Base-by-base conservation (phyloP, 768 basidiomycete species). In the Mycena maculata region DNA sequence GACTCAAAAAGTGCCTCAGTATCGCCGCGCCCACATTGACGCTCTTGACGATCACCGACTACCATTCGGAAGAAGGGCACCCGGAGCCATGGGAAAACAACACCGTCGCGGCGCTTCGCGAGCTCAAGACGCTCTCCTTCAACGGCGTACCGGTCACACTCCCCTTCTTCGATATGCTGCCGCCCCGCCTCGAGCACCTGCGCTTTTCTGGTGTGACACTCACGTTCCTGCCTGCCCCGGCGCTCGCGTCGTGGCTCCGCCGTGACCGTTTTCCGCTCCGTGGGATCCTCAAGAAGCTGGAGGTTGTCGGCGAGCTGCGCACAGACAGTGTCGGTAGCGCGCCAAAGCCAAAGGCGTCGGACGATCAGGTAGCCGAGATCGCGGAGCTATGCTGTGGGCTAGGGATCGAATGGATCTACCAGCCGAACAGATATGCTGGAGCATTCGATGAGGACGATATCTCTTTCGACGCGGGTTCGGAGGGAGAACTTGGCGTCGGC, bases 381-480 rank as follows among this genome's bases (percentile, higher is more conserved):
- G 28, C 28, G 12, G 25, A 49, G 15, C 28, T 49, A 6, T 44
- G 72, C 42, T 6, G 20, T 22, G 42, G 16, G 20, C 42, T 44
- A 6, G 42, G n/a, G 42, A 44, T 44, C 42, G 42, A 44, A 12
- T 44, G 42, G 42, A 44, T 41, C 39, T 16, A 28, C 27, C 31
- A 39, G 68, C 41, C 11, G 20, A 38, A 9, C 50, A 50, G 30
- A 36, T 71, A 63, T 20, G 74, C 20, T 39, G 39, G 39, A 36
- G 6, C 33, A 13, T 36, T 36, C 8, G 33, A 36, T 13, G 33
- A 36, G 33, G 33, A 36, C 33, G 6, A 36, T 13, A 13, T 6
- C 33, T 36, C 13, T 36, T 36, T 13, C 33, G 33, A 36, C 33
- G 33, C 6, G 6, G 33, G 33, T 36, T 36, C 33, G 6, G 33